Base-by-base conservation (phyloP, 2,329 filamentous ascomycete species). In the Fusarium sp. region DNA sequence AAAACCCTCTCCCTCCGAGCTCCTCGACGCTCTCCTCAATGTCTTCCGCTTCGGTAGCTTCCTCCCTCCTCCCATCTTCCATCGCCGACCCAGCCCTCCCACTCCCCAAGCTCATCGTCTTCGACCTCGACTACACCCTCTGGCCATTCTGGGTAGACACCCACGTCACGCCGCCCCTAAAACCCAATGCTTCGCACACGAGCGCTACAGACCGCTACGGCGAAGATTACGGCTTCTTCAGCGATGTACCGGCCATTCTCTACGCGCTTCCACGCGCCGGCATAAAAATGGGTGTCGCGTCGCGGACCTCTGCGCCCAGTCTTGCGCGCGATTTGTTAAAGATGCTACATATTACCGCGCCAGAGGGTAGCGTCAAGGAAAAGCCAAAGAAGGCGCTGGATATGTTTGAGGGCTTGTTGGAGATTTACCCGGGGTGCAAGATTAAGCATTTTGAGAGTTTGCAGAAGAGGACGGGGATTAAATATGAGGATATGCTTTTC, bases 111-210 rank as follows among this genome's bases (percentile, higher is more conserved):
- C 86, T 97, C 72, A 87, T 98, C 74, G 92, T 96, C 69, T 98
- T 98, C 82, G 96, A 98, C 79, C 89, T 98, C 68, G 95, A 98
- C 85, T 98, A 98, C 85, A 98, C 96, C 0, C 86, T 98, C n/a
- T 98, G 95, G 96, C 94, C 94, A 7, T 98, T 98, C 82, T 98
- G 95, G 95, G 91, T 97, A 3, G 96, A 98, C 83, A 97, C 94
- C 6, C 94, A 98, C 81, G 92, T 96, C 74, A 88, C 89, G 25
- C 87, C 90, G 9, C 94, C 94, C 0, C 82, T 97, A 20, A 86
- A 86, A 71, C 75, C 84, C 9, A 82, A 84, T 57, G 59, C 82
- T 1, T 68, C 77, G 10, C 80, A 79, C 81, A 82, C 77, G 64
- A 80, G 80, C 69, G 83, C 81, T 57, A 80, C 82, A 22, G 89